Conservation (phyloP, 1,139 yeast genomes). For the Debaryomyces udenii region DNA sequence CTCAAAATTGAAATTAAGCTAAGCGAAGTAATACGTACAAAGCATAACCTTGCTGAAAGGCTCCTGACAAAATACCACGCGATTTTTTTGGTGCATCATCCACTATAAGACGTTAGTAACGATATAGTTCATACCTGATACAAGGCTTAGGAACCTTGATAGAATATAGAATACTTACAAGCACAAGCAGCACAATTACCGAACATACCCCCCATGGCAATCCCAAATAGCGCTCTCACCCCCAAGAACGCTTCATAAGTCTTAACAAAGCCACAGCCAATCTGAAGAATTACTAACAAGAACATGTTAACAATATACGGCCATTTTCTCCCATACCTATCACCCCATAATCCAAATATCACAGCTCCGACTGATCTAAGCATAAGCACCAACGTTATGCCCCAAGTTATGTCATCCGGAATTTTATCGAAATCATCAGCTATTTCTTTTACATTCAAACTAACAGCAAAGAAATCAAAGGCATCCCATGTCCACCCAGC, state of each 20-base stretch:
- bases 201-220: constrained; percentile 48
- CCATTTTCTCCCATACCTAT: constrained; percentile 41
- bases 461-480: constrained; percentile 43
- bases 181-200: constrained; percentile 45
- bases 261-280: constrained; percentile 44
- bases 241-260: constrained; percentile 43
- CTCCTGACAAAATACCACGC: constrained; percentile 44
- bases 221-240: constrained; percentile 44
- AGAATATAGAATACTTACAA: no score
- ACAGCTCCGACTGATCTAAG: constrained; percentile 48
- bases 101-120: no score
- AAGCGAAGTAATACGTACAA: no score
- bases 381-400: constrained; percentile 49
- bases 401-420: constrained; percentile 43
- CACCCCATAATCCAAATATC: constrained; percentile 42
- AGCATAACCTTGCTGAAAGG: constrained; percentile 49
- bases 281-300: constrained; percentile 37
- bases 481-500: constrained; percentile 51
- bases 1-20: no score
- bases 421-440: constrained; percentile 30
- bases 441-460: constrained; percentile 34
- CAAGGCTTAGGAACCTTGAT: no score
- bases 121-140: no score
- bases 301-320: constrained; percentile 38
- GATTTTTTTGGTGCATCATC: constrained; percentile 42